phyloP scores from a whole-genome alignment of 768 basidiomycete genomes.

The Galerina sulciceps region DNA sequence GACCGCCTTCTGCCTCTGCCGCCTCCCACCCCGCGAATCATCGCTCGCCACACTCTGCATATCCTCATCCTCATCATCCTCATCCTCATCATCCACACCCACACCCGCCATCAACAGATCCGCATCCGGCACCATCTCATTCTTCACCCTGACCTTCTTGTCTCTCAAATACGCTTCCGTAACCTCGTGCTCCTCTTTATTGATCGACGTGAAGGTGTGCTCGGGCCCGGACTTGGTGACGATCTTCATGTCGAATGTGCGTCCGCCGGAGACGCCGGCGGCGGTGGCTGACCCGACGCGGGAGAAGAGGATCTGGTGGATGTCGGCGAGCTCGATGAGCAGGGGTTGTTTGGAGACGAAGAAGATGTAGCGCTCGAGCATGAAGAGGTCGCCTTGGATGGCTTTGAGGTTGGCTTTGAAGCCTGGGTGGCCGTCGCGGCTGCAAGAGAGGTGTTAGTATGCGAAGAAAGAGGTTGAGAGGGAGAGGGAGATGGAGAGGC shows the following conservation, averaged over 20 bases:
- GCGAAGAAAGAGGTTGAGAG: not conserved
- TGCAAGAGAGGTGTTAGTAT: slow-evolving; percentile 29
- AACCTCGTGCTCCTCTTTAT: slow-evolving; percentile 92
- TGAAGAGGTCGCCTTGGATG: slow-evolving; percentile 93
- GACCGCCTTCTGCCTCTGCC: slow-evolving; percentile 37
- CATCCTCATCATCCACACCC: slow-evolving; percentile 72
- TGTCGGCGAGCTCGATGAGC: slow-evolving; percentile 86
- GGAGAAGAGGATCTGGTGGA: slow-evolving; percentile 90
- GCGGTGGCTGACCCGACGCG: slow-evolving; percentile 83
- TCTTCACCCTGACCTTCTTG: slow-evolving; percentile 94
- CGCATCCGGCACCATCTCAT: slow-evolving; percentile 91
- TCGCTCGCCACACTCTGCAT: slow-evolving; percentile 83
- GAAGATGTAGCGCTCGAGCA: slow-evolving; percentile 97
- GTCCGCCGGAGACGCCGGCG: slow-evolving; percentile 79
- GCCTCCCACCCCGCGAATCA: slow-evolving; percentile 57
- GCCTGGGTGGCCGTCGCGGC: slow-evolving; percentile 89
- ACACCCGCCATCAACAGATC: slow-evolving; percentile 72
- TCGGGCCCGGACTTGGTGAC: slow-evolving; percentile 85
- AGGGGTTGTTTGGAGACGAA: slow-evolving; percentile 97
- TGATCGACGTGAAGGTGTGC: slow-evolving; percentile 89
- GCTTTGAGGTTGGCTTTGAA: slow-evolving; percentile 99
- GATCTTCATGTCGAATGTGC: slow-evolving; percentile 93
- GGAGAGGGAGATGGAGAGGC: not conserved
- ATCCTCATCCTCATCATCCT: slow-evolving; percentile 63
- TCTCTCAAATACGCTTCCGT: slow-evolving; percentile 85